These are phyloP conservation scores for Mesostigma viride DNA, from an alignment of 139 green algal genomes.

Conservation along the genomic window DNA sequence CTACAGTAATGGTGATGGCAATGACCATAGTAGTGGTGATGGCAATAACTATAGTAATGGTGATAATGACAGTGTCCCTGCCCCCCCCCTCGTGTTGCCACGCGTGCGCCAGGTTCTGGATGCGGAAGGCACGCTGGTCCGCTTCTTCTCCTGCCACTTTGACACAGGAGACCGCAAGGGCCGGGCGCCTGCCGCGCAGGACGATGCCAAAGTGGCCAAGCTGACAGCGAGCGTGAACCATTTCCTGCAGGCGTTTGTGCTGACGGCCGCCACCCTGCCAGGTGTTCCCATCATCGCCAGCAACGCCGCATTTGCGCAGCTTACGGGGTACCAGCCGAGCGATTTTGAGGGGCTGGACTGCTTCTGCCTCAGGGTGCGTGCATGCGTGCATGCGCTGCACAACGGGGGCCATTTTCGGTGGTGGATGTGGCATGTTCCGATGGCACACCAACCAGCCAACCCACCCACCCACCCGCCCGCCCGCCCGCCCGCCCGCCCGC, in stretches of 20 bases:
- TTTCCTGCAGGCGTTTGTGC: neutral
- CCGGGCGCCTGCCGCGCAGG: neutral
- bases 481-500: too few relatives aligned
- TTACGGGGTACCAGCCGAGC: neutral
- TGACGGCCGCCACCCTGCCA: neutral
- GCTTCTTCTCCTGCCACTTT: neutral
- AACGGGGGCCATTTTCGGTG: neutral
- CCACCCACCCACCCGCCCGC: too few relatives aligned
- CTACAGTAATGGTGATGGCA: too few relatives aligned
- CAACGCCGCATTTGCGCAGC: neutral
- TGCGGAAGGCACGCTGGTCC: neutral
- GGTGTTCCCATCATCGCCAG: neutral
- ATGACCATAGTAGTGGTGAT: too few relatives aligned
- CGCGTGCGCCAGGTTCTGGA: too few relatives aligned
- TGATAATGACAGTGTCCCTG: too few relatives aligned
- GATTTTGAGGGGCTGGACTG: neutral
- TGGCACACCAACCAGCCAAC: too few relatives aligned
- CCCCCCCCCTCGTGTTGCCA: too few relatives aligned
- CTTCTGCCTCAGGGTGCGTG: neutral
- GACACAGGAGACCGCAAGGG: neutral
- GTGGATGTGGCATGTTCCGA: too few relatives aligned
- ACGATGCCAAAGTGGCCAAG: neutral
- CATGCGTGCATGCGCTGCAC: neutral
- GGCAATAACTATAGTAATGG: too few relatives aligned
- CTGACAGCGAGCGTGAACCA: neutral